Base-by-base conservation (phyloP, 176 grass and related monocot genomes). In the Aegilops bicornis region DNA sequence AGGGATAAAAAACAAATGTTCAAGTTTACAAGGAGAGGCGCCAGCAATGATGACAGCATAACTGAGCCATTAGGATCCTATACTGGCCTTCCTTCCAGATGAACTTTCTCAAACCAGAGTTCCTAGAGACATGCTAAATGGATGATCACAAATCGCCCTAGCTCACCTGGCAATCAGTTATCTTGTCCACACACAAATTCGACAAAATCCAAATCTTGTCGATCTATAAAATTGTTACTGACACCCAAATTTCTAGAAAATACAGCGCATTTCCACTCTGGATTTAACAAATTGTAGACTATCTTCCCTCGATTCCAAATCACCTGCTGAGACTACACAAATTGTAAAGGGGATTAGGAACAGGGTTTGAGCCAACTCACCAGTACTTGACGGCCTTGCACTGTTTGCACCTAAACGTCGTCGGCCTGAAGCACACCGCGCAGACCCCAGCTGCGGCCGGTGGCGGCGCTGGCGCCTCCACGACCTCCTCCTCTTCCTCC, bases 371-470 rank as follows among this genome's bases (percentile, higher is more conserved):
- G 15, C 24, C 79, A 6, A 86, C 90, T 91, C 72, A 99, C 97
- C 97, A 99, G 85, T 99, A 99, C 84, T 93, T 94, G 76, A 96
- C 94, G 35, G 89, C 90, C 87, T 99, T 99, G 94, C 97, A 99
- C 84, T 90, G 87, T 58, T 91, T 88, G 81, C 97, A 99, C 75
- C 97, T 87, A 42, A 88, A 89, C 10, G 83, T 94, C 15, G 97
- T 94, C 31, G 92, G 90, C 78, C 80, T 90, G 71, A 83, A 94
- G 89, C 97, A 99, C 60, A 94, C 92, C 33, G 80, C 92, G 50
- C 97, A 99, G 66, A 90, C 60, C 61, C 76, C 86, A 69, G 72
- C 73, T 4, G 67, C 27, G 4, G 66, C 50, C 43, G 37, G 47
- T 48, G 89, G 24, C 33, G 59, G 81, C 61, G 6, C 10, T 4